These are phyloP conservation scores for Chrysosporium keratinophilum DNA, from an alignment of 2,329 filamentous ascomycete species.

Conservation along the genomic window DNA sequence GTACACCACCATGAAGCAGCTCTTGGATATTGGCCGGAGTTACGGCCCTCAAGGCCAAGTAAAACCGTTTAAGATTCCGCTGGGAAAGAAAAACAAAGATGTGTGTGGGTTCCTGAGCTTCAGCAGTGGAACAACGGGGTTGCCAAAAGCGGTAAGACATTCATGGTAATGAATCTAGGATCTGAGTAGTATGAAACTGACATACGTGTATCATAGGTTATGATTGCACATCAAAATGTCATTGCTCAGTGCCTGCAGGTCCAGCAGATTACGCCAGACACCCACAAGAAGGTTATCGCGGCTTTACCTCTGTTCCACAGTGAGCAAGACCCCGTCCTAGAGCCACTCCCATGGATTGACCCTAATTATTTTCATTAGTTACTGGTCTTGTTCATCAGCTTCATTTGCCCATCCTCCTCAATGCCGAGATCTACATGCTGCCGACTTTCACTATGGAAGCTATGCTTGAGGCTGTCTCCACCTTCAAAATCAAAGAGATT, in stretches of 20 bases:
- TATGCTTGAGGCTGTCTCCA: constrained; percentile 45
- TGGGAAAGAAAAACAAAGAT: constrained; percentile 47
- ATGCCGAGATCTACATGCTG: constrained; percentile 57
- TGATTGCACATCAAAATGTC: constrained; percentile 46
- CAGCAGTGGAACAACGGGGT: constrained; percentile 41
- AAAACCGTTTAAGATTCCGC: constrained; percentile 40
- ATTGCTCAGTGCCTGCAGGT: constrained; percentile 54
- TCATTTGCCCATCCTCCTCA: constrained; percentile 52
- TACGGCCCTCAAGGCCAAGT: constrained; percentile 37
- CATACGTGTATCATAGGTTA: constrained; percentile 31
- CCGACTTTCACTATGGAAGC: constrained; percentile 52
- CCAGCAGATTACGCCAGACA: constrained; percentile 41
- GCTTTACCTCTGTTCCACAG: constrained; percentile 53
- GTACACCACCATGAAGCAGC: constrained; percentile 36
- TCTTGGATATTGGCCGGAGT: constrained; percentile 25
- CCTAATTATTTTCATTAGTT: constrained; percentile 21
- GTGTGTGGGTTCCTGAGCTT: constrained; percentile 46
- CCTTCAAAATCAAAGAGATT: constrained; percentile 47
- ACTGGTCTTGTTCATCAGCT: constrained; percentile 54
- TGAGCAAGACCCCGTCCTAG: constrained; percentile 1
- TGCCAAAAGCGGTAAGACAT: constrained; percentile 37
- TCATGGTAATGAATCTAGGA: neutral
- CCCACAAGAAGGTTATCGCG: constrained; percentile 44
- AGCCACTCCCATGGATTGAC: neutral
- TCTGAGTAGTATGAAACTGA: neutral